Evolutionary conservation across 306 rosid genomes (phyloP), one percentile per base, ranked within the genome.

Genomic region (Biancaea sappan): DNA sequence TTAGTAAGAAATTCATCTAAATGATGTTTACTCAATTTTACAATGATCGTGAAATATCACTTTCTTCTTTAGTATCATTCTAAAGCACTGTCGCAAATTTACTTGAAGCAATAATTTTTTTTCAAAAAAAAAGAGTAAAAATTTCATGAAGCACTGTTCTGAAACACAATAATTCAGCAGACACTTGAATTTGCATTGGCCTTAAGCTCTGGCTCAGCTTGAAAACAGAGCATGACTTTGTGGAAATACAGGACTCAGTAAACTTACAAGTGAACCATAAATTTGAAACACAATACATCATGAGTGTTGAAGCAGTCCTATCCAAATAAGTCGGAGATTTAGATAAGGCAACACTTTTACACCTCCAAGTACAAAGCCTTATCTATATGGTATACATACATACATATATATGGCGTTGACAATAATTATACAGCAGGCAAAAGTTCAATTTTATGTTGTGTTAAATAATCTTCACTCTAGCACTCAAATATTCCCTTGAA

Each of bases 351-450:
- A 46, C 73, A 82, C 50, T 57, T 47, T 16, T 32, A 31, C 43
- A 5, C 43, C 43, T 38, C 43, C 6, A 43, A 1, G 46, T 31
- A 40, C 28, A 76, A 66, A 72, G 59, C 67, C 74, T 77, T 75
- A 74, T 58, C 68, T 19, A 13, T 6, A 73, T 53, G n/a, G n/a
- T n/a, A n/a, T n/a, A n/a, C n/a, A n/a, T n/a, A n/a, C n/a, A n/a
- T n/a, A n/a, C n/a, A 69, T 54, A 72, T 26, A 72, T 72, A 74
- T 46, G 37, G 79, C 77, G 79, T 51, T 38, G 18, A 37, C 66
- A 18, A 8, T 9, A 63, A 78, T 81, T 43, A 12, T 16, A 75
- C 74, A 81, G 25, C 22, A 34, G 70, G 69, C 66, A 73, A 38
- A 44, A 34, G 41, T 19, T 76, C 40, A 81, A 81, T 24, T 26